Conservation (phyloP, 805 yeast genomes). For the Priceomyces castillae region DNA sequence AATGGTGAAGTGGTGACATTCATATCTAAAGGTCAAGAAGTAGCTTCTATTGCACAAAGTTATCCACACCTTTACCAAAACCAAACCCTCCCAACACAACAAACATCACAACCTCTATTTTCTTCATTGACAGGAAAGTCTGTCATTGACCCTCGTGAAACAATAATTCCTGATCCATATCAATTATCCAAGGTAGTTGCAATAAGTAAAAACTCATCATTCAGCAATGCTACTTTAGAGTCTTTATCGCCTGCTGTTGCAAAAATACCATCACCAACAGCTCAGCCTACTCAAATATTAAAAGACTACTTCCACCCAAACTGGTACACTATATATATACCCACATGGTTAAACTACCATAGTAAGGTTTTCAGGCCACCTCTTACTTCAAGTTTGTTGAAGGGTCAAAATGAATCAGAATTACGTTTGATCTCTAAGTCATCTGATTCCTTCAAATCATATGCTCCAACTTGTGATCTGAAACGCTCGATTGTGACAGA, state of each 20-base stretch:
- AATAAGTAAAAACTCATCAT: conserved; percentile 16
- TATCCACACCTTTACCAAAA: conserved; percentile 36
- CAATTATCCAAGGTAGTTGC: conserved; percentile 69
- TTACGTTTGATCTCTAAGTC: conserved; percentile 16
- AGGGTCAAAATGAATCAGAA: conserved; percentile 17
- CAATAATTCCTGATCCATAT: conserved; percentile 65
- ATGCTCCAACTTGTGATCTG: conserved; percentile 38
- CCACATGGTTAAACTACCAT: conserved; percentile 41
- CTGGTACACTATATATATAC: conserved; percentile 43
- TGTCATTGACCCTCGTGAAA: conserved; percentile 68
- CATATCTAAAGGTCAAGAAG: conserved; percentile 32
- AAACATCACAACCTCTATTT: conserved; percentile 73
- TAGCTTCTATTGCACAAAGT: conserved; percentile 13
- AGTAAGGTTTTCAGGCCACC: conserved; percentile 23
- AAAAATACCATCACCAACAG: conserved; percentile 34
- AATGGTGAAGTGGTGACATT: conserved; percentile 59
- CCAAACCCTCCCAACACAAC: conserved; percentile 33
- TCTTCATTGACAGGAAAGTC: conserved; percentile 71
- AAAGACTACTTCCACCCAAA: conserved; percentile 43
- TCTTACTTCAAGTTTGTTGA: conserved; percentile 25
- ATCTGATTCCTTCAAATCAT: conserved; percentile 27
- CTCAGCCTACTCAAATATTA: conserved; percentile 33
- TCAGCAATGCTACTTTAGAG: conserved; percentile 24
- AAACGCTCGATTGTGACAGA: conserved; percentile 31
- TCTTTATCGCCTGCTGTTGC: conserved; percentile 28